Percentiles rank a stretch among this genome's conserved stretches.
Conservation (phyloP, 495 filamentous ascomycete genomes). For the Bathelium albidoporum region DNA sequence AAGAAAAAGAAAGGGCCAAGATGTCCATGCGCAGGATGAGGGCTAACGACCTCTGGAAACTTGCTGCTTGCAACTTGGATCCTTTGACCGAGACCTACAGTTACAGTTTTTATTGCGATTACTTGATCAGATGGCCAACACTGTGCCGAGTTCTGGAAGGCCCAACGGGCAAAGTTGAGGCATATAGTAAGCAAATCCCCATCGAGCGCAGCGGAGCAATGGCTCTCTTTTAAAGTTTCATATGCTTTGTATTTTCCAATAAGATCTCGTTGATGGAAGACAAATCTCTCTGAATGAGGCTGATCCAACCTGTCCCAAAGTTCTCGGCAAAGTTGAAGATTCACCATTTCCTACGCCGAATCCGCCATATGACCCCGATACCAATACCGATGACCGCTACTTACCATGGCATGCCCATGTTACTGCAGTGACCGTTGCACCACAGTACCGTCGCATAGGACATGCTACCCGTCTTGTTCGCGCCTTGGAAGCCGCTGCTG, state of each 20-base stretch:
- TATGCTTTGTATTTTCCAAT: background rate
- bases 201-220: too few species aligned
- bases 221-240: background rate
- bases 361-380: constrained; percentile 49
- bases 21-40: constrained; percentile 52
- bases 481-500: constrained; percentile 67
- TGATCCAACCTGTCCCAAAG: constrained; percentile 40
- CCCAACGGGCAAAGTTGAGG: constrained; percentile 66
- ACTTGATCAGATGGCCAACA: constrained; percentile 87
- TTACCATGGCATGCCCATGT: constrained; percentile 97
- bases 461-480: constrained; percentile 70
- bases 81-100: constrained; percentile 94
- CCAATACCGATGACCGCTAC: constrained; percentile 40
- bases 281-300: background rate
- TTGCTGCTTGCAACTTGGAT: constrained; percentile 81
- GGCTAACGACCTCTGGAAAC: constrained; percentile 63
- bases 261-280: background rate
- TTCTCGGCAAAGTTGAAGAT: constrained; percentile 93
- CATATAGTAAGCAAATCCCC: constrained; percentile 60
- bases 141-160: constrained; percentile 84
- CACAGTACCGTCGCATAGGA: constrained; percentile 71
- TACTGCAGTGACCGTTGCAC: constrained; percentile 87
- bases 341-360: constrained; percentile 54
- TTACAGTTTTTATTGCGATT: constrained; percentile 87
- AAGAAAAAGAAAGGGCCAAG: background rate